Percentiles rank a stretch among this genome's conserved stretches.
These are phyloP conservation scores for Tetraselmis chui DNA, from an alignment of 139 green algal species.

Conservation along the genomic window DNA sequence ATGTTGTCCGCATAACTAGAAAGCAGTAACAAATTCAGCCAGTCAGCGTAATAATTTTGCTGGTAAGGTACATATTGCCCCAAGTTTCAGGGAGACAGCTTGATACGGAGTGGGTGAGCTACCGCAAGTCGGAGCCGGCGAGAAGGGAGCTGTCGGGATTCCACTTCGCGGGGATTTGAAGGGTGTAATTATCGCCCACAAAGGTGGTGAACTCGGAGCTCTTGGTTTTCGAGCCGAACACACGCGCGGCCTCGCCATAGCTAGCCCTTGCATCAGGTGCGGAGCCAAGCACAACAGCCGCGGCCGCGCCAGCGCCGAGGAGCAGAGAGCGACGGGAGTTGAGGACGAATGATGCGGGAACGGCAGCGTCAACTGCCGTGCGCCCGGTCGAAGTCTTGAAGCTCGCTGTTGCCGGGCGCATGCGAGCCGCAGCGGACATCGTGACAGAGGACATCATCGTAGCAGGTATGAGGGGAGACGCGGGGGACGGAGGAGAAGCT, in stretches of 20 bases:
- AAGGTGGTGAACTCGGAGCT: slow-evolving; percentile 77
- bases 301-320: slow-evolving; percentile 52
- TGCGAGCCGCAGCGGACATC: slow-evolving; percentile 35
- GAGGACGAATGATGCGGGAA: not conserved
- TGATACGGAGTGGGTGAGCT: too few species aligned
- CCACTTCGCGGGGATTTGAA: slow-evolving; percentile 92
- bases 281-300: slow-evolving; percentile 40
- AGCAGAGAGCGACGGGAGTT: slow-evolving; percentile 46
- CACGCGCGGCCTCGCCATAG: slow-evolving; percentile 82
- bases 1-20: slow-evolving; percentile 81
- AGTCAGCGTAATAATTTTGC: too few species aligned
- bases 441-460: not conserved
- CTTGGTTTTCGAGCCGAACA: slow-evolving; percentile 62
- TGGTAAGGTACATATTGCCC: too few species aligned
- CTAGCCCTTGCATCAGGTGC: slow-evolving; percentile 54
- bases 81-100: too few species aligned
- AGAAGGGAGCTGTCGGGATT: slow-evolving; percentile 88
- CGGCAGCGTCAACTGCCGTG: too few species aligned
- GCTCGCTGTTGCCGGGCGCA: too few species aligned
- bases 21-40: too few species aligned
- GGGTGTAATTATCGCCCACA: slow-evolving; percentile 80
- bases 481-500: too few species aligned
- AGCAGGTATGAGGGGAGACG: too few species aligned
- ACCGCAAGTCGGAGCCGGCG: slow-evolving; percentile 54
- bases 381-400: not conserved